phyloP scores from a whole-genome alignment of 164 flowering plant species.

The Aristolochia californica region DNA sequence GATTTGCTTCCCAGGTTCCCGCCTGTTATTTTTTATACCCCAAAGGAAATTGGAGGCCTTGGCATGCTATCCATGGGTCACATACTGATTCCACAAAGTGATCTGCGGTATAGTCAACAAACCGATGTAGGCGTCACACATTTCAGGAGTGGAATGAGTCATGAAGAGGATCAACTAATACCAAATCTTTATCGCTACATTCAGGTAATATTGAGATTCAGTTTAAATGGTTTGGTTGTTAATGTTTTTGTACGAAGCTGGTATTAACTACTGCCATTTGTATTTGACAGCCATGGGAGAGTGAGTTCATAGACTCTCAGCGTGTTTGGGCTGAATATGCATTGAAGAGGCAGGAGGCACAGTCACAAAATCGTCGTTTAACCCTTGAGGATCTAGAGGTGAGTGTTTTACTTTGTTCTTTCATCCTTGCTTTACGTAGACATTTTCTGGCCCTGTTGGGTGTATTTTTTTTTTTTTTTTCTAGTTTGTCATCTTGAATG shows the following conservation, averaged over 20 bases:
- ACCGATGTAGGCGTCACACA: slow-evolving; percentile 99
- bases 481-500: too few relatives aligned
- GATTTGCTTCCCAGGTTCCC: slow-evolving; percentile 52
- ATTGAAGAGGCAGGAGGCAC: slow-evolving; percentile 96
- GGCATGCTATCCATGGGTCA: slow-evolving; percentile 99
- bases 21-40: slow-evolving; percentile 97
- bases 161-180: slow-evolving; percentile 97
- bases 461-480: too few relatives aligned
- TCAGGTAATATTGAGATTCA: slow-evolving; percentile 34
- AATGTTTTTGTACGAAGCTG: not conserved
- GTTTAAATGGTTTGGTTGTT: not conserved
- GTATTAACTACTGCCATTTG: slow-evolving; percentile 4
- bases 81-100: slow-evolving; percentile 98
- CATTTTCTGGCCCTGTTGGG: not conserved
- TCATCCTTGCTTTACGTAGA: not conserved
- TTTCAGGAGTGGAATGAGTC: slow-evolving; percentile 99
- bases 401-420: slow-evolving; percentile 9
- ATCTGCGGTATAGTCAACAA: slow-evolving; percentile 93
- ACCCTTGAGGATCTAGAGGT: slow-evolving; percentile 99
- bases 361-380: slow-evolving; percentile 91
- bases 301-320: slow-evolving; percentile 97
- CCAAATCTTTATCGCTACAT: slow-evolving; percentile 99
- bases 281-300: slow-evolving; percentile 90
- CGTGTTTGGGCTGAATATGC: slow-evolving; percentile 99
- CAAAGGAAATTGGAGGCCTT: slow-evolving; percentile 99